Evolutionary conservation across 495 filamentous ascomycete species (phyloP).

Genomic region (Pseudotulostoma volvatum): DNA sequence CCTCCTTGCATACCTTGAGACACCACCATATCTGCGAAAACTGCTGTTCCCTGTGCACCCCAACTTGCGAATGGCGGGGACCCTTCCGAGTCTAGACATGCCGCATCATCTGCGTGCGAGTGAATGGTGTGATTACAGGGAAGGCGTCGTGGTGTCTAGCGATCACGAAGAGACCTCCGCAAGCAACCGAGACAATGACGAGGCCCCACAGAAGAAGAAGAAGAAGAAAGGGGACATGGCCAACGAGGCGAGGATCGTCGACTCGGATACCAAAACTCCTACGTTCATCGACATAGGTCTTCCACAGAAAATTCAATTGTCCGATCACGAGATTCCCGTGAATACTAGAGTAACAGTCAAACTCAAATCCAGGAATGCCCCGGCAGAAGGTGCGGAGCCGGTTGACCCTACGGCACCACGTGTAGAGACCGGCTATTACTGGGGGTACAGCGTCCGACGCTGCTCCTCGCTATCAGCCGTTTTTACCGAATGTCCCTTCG

Average conservation of each 20-base stretch:
- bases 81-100: slow-evolving; percentile 56
- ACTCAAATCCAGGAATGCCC: slow-evolving; percentile 17
- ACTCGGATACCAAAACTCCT: slow-evolving; percentile 5
- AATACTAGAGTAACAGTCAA: slow-evolving; percentile 50
- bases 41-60: slow-evolving; percentile 53
- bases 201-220: slow-evolving; percentile 1
- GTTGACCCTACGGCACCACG: slow-evolving; percentile 45
- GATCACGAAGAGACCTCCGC: neutral
- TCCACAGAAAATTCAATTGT: slow-evolving; percentile 29
- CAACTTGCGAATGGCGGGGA: slow-evolving; percentile 46
- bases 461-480: slow-evolving; percentile 43
- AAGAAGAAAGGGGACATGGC: slow-evolving; percentile 1
- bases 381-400: slow-evolving; percentile 24
- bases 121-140: slow-evolving; percentile 55
- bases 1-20: slow-evolving; percentile 57
- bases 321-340: slow-evolving; percentile 31
- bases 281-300: slow-evolving; percentile 16
- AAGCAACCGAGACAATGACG: slow-evolving; percentile 1
- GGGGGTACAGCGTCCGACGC: slow-evolving; percentile 52
- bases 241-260: neutral
- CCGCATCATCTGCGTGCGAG: slow-evolving; percentile 52
- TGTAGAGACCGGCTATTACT: slow-evolving; percentile 55
- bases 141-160: slow-evolving; percentile 41
- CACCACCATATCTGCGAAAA: slow-evolving; percentile 55
- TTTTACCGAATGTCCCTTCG: slow-evolving; percentile 46